A percentile compares a stretch with the other conserved stretches of the same genome.
phyloP scores from a whole-genome alignment of 2,329 filamentous ascomycete species.

The Exophiala phaeomuriformis region DNA sequence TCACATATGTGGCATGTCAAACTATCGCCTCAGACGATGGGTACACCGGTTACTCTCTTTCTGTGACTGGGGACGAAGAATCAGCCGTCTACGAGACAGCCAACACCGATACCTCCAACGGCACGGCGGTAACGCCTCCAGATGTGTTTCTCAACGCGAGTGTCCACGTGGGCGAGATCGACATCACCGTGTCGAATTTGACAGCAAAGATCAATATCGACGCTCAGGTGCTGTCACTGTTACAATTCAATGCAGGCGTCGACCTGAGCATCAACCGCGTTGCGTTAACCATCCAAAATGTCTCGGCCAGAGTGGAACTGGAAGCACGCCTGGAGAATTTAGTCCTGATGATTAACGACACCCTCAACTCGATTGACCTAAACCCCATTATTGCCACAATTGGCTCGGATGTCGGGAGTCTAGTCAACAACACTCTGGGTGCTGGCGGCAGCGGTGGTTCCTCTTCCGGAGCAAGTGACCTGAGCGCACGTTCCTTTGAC shows the following conservation, averaged over 20 bases:
- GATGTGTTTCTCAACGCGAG: conserved; percentile 57
- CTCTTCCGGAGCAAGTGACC: not conserved
- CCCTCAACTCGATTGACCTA: conserved; percentile 52
- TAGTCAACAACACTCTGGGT: conserved; percentile 41
- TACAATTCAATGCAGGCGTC: conserved; percentile 56
- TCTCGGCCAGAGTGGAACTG: conserved; percentile 52
- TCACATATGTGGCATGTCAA: conserved; percentile 2
- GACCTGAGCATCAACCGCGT: conserved; percentile 53
- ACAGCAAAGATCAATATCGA: conserved; percentile 56
- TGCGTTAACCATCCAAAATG: conserved; percentile 50
- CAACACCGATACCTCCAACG: conserved; percentile 39
- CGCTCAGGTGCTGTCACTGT: conserved; percentile 51
- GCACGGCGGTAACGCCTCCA: conserved; percentile 41
- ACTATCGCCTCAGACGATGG: conserved; percentile 32
- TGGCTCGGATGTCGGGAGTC: conserved; percentile 43
- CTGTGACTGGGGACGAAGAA: conserved; percentile 45
- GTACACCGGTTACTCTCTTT: conserved; percentile 52
- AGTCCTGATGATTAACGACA: conserved; percentile 52
- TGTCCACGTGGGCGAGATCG: conserved; percentile 52
- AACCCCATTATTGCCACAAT: conserved; percentile 54
- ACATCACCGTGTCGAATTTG: conserved; percentile 53
- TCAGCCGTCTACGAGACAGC: conserved; percentile 50
- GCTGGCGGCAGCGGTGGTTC: conserved; percentile 27
- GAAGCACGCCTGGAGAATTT: conserved; percentile 56
- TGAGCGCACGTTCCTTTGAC: conserved; percentile 29